A percentile compares a stretch with the other conserved stretches of the same genome.
These are phyloP conservation scores for Phytophthora fragariae DNA, from an alignment of 352 stramenopile genomes.

Conservation along the genomic window DNA sequence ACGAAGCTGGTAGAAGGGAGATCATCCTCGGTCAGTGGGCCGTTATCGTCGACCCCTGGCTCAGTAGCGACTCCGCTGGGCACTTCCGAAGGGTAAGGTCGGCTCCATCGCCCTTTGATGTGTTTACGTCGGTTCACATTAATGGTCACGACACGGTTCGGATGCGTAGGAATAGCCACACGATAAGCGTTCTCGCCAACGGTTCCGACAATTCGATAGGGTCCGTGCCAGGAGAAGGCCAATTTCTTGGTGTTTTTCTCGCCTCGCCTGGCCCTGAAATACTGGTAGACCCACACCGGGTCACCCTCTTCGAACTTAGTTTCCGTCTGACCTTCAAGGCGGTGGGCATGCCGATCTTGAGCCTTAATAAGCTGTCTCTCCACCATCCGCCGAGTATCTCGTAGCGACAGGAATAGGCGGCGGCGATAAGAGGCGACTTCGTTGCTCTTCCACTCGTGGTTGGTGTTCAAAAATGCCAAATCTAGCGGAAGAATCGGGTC, in stretches of 20 bases:
- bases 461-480: too few relatives aligned
- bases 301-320: background rate
- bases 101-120: background rate
- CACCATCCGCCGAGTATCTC: background rate
- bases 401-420: background rate
- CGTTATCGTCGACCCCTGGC: background rate
- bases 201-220: too few relatives aligned
- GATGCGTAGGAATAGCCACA: too few relatives aligned
- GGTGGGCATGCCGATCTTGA: background rate
- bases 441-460: too few relatives aligned
- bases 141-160: too few relatives aligned
- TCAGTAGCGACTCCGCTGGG: background rate
- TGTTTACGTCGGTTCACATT: too few relatives aligned
- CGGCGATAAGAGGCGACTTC: background rate
- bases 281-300: background rate
- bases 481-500: too few relatives aligned
- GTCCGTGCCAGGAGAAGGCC: too few relatives aligned
- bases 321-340: background rate
- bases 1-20: background rate
- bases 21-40: background rate
- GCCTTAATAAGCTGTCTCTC: constrained; percentile 8
- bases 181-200: too few relatives aligned
- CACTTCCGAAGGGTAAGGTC: background rate
- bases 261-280: background rate
- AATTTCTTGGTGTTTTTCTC: too few relatives aligned